Conservation (phyloP, 2,329 filamentous ascomycete species). For the Penicillium sp. region DNA sequence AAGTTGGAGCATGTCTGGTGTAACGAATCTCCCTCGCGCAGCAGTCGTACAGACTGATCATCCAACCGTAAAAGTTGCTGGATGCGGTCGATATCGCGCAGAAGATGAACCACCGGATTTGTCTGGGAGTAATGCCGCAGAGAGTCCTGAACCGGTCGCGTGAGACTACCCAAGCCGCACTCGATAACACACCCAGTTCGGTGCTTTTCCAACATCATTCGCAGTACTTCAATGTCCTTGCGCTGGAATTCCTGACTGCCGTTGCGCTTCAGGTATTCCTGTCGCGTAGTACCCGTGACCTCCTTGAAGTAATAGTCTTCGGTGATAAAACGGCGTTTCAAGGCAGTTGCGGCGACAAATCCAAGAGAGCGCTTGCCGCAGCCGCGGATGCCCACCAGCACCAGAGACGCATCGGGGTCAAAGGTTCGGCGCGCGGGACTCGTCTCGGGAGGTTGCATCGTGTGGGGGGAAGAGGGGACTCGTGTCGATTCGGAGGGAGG, state of each 20-base stretch:
- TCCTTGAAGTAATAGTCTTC: conserved; percentile 47
- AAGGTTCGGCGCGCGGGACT: conserved; percentile 29
- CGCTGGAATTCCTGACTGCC: conserved; percentile 45
- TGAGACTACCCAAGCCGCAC: conserved; percentile 44
- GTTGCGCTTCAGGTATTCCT: conserved; percentile 41
- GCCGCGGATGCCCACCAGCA: conserved; percentile 45
- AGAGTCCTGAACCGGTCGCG: conserved; percentile 42
- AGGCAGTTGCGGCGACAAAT: conserved; percentile 43
- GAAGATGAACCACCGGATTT: conserved; percentile 43
- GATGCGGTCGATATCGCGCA: conserved; percentile 43
- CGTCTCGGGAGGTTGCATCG: conserved; percentile 18
- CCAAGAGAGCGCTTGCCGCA: conserved; percentile 45
- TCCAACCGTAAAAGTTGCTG: conserved; percentile 44
- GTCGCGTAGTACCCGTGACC: conserved; percentile 41
- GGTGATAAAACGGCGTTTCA: conserved; percentile 45
- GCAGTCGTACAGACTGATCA: conserved; percentile 43
- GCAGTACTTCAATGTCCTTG: conserved; percentile 43
- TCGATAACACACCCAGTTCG: conserved; percentile 44
- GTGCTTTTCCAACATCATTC: conserved; percentile 46
- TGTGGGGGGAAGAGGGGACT: no score
- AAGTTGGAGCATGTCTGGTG: conserved; percentile 50
- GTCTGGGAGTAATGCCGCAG: conserved; percentile 37
- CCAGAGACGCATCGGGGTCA: conserved; percentile 40
- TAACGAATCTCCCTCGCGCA: conserved; percentile 45
- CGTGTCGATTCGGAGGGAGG: no score